Conservation (phyloP, 495 filamentous ascomycete genomes). For the Collariella sp. region DNA sequence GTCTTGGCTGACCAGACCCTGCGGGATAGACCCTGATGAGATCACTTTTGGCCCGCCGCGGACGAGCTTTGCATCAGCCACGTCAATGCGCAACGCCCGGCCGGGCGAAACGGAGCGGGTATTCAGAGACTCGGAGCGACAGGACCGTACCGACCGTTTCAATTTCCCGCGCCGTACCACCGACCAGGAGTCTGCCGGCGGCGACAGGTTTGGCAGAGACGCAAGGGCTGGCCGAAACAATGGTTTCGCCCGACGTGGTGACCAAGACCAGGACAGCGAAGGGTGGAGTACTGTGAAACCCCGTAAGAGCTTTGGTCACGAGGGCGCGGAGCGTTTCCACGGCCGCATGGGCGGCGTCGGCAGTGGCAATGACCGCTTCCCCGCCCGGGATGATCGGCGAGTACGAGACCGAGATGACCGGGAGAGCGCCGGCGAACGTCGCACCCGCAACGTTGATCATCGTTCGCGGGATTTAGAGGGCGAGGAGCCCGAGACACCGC, state of each 20-base stretch:
- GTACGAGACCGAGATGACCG: constrained; percentile 39
- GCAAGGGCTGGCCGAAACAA: constrained; percentile 40
- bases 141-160: constrained; percentile 60
- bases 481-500: constrained; percentile 46
- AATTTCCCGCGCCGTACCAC: constrained; percentile 56
- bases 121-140: constrained; percentile 41
- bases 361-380: constrained; percentile 26
- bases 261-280: constrained; percentile 48
- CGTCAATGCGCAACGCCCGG: constrained; percentile 41
- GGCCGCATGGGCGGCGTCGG: constrained; percentile 43
- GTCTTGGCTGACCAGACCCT: constrained; percentile 12
- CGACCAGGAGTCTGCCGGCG: constrained; percentile 53
- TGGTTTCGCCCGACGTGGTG: constrained; percentile 41
- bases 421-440: constrained; percentile 48
- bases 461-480: constrained; percentile 42
- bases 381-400: constrained; percentile 32
- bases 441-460: constrained; percentile 42
- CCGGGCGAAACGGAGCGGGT: constrained; percentile 43
- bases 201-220: constrained; percentile 36
- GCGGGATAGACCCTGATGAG: constrained; percentile 60
- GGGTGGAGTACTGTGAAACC: constrained; percentile 55
- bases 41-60: constrained; percentile 86
- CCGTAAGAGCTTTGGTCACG: constrained; percentile 55
- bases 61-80: constrained; percentile 76
- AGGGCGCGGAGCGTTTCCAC: constrained; percentile 55